A percentile compares a stretch with the other conserved stretches of the same genome.
These are phyloP conservation scores for Intubia oerlemansii DNA, from an alignment of 2,329 filamentous ascomycete genomes.

Conservation along the genomic window DNA sequence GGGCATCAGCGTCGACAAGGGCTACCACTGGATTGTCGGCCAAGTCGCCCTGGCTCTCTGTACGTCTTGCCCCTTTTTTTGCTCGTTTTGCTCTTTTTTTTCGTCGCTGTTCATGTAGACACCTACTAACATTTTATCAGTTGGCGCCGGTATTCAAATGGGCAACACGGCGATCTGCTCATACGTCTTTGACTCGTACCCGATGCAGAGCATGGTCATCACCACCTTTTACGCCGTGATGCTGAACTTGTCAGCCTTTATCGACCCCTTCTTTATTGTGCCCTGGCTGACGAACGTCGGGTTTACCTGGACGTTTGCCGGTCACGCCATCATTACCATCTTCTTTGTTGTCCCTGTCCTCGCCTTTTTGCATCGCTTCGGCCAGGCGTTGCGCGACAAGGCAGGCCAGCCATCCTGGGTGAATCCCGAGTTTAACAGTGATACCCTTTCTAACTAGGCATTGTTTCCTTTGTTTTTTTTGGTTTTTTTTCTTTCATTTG, in stretches of 20 bases:
- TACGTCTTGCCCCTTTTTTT: no score
- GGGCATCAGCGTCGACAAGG: conserved; percentile 29
- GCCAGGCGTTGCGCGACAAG: no score
- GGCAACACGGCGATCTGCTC: conserved; percentile 29
- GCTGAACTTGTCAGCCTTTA: conserved; percentile 2
- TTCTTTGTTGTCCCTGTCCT: no score
- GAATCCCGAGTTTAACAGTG: no score
- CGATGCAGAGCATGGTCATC: neutral
- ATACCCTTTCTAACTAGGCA: no score
- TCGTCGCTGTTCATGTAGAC: neutral
- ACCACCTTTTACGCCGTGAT: conserved; percentile 2
- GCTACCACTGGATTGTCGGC: conserved; percentile 34
- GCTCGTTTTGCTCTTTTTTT: neutral
- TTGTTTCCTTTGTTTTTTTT: no score
- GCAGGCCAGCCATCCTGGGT: no score
- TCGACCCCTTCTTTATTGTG: conserved; percentile 2
- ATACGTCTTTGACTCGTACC: conserved; percentile 2
- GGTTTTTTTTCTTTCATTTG: no score
- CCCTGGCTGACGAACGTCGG: conserved; percentile 2
- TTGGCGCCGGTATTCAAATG: conserved; percentile 33
- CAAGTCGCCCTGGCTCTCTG: conserved; percentile 33
- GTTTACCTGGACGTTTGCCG: conserved; percentile 2
- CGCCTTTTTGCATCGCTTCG: no score
- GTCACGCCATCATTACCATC: conserved; percentile 1
- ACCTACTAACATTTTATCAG: conserved; percentile 5